Conservation (phyloP, 768 basidiomycete species). For the Xerocomus brunneocitrinus region DNA sequence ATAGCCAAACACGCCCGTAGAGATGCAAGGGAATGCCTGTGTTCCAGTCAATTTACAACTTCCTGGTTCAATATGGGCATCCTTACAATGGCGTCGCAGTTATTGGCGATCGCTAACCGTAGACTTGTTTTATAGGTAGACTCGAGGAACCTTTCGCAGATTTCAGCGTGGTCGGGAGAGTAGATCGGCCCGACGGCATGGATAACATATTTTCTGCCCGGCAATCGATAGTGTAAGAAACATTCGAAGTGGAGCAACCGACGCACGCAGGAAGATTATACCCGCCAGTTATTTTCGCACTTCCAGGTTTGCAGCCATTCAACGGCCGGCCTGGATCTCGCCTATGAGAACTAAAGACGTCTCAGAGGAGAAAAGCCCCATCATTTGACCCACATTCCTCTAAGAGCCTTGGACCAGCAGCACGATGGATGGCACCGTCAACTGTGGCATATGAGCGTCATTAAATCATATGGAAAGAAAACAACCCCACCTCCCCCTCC, state of each 20-base stretch:
- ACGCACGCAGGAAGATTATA: constrained; percentile 75
- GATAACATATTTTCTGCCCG: constrained; percentile 60
- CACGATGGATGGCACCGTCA: constrained; percentile 77
- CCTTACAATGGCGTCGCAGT: constrained; percentile 59
- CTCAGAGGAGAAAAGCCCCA: not conserved
- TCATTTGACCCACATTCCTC: constrained; percentile 57
- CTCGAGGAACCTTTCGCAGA: constrained; percentile 49
- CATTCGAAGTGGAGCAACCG: not conserved
- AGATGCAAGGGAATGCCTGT: constrained; percentile 79
- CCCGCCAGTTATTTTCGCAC: constrained; percentile 75
- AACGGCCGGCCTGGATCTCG: constrained; percentile 63
- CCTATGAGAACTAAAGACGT: not conserved
- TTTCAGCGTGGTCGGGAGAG: constrained; percentile 34
- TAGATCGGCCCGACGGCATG: constrained; percentile 80
- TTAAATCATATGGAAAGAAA: not conserved
- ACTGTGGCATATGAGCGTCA: constrained; percentile 38
- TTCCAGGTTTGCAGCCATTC: constrained; percentile 65
- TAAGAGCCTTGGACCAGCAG: constrained; percentile 61
- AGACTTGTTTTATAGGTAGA: constrained; percentile 69
- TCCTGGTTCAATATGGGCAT: not conserved
- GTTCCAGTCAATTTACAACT: not conserved
- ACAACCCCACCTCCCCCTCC: constrained; percentile 65
- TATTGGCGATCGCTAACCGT: constrained; percentile 54
- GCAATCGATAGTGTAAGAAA: not conserved
- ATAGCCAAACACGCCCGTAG: constrained; percentile 77